Evolutionary conservation across 345 rosid genomes (phyloP).

Genomic region (Eucalyptus guilfoylei): DNA sequence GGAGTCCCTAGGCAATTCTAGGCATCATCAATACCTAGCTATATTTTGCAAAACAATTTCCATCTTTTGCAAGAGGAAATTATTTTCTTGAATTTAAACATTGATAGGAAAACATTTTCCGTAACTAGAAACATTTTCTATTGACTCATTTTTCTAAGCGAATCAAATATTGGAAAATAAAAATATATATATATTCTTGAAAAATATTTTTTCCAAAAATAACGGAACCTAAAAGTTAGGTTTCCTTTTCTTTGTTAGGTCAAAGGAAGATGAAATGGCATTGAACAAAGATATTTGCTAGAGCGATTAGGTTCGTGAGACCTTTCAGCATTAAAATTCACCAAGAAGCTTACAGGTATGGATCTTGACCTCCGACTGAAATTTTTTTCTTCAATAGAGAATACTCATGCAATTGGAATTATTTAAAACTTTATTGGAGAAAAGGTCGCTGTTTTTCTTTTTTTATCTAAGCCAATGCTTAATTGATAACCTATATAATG

Average conservation of each 20-base stretch:
- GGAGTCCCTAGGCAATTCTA: no score
- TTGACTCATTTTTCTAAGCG: no score
- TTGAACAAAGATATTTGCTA: neutral
- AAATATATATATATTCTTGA: accelerated
- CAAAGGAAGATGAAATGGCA: neutral
- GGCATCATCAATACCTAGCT: neutral
- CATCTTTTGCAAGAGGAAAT: no score
- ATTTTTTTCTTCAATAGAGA: neutral
- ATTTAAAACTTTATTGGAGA: no score
- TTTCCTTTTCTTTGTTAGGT: neutral
- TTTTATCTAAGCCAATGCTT: no score
- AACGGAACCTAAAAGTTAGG: neutral
- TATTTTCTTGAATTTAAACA: neutral
- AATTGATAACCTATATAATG: no score
- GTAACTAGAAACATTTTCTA: accelerated
- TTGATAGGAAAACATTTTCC: no score
- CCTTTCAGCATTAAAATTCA: neutral
- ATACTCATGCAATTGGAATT: no score
- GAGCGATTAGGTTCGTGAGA: neutral
- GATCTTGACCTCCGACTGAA: neutral
- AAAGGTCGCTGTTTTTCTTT: no score
- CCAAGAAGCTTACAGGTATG: neutral
- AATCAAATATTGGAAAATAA: accelerated
- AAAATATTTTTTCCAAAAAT: accelerated
- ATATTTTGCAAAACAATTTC: no score